Conservation (phyloP, 2,329 filamentous ascomycete species). For the Penicillium sp. region DNA sequence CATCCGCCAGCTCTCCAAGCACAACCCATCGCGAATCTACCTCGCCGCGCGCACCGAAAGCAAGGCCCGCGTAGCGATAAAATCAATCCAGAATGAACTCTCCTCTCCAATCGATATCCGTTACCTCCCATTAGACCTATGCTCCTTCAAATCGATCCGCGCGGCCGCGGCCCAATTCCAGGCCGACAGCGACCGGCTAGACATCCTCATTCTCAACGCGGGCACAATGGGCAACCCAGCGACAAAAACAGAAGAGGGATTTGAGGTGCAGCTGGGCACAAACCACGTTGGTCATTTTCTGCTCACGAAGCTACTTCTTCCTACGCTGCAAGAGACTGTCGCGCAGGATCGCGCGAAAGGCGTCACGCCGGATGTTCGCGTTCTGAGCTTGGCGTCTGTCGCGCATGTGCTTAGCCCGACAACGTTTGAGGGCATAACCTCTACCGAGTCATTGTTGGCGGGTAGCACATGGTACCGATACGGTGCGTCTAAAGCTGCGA, state of each 20-base stretch:
- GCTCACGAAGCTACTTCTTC: conserved; percentile 45
- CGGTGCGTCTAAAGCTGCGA: conserved; percentile 52
- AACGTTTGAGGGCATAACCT: conserved; percentile 37
- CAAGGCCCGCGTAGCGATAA: conserved; percentile 47
- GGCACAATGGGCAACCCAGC: conserved; percentile 47
- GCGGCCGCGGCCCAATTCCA: conserved; percentile 46
- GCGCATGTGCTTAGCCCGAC: conserved; percentile 36
- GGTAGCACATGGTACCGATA: conserved; percentile 49
- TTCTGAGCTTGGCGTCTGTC: conserved; percentile 41
- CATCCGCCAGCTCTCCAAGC: conserved; percentile 50
- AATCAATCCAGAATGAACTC: conserved; percentile 38
- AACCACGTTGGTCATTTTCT: conserved; percentile 50
- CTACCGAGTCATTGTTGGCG: conserved; percentile 33
- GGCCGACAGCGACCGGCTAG: conserved; percentile 42
- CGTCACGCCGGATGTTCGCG: conserved; percentile 26
- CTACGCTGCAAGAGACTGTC: conserved; percentile 39
- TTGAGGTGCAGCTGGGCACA: conserved; percentile 49
- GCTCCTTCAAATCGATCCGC: conserved; percentile 51
- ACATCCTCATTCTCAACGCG: conserved; percentile 49
- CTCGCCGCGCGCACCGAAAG: conserved; percentile 52
- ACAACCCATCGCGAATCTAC: conserved; percentile 55
- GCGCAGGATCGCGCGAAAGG: conserved; percentile 27
- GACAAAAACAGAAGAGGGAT: conserved; percentile 39
- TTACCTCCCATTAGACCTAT: conserved; percentile 51
- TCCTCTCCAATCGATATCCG: conserved; percentile 40